These are phyloP conservation scores for Apiospora malaysiana DNA, from an alignment of 2,329 filamentous ascomycete genomes.

Conservation along the genomic window DNA sequence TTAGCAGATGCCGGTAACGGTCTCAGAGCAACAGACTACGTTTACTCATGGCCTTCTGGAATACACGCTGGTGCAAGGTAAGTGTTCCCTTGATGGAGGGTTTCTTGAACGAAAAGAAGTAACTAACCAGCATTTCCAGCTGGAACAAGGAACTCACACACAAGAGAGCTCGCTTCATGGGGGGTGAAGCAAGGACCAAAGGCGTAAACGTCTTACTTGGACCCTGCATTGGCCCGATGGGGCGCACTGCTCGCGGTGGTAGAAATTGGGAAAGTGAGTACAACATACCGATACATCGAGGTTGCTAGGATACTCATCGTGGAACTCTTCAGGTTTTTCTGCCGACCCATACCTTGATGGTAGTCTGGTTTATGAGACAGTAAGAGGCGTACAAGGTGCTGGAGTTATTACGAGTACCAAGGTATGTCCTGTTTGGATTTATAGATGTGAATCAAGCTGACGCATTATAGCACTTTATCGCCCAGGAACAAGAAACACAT, in stretches of 20 bases:
- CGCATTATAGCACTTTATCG: slow-evolving; percentile 68
- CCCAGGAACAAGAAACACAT: slow-evolving; percentile 70
- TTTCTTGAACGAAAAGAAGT: not conserved
- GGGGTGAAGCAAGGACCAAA: slow-evolving; percentile 67
- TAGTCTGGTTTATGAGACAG: slow-evolving; percentile 55
- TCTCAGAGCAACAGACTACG: slow-evolving; percentile 44
- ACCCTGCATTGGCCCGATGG: slow-evolving; percentile 64
- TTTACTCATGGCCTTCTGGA: slow-evolving; percentile 54
- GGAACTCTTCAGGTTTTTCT: slow-evolving; percentile 26
- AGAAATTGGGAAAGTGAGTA: slow-evolving; percentile 54
- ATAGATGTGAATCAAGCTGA: slow-evolving; percentile 45
- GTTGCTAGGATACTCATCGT: not conserved
- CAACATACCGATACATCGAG: not conserved
- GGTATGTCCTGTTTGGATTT: not conserved
- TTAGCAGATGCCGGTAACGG: slow-evolving; percentile 43
- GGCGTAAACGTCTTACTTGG: slow-evolving; percentile 73
- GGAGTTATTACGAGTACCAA: slow-evolving; percentile 36
- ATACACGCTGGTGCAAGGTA: slow-evolving; percentile 61
- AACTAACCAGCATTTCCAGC: slow-evolving; percentile 41
- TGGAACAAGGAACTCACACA: slow-evolving; percentile 70
- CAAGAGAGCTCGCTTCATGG: slow-evolving; percentile 68
- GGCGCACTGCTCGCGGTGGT: slow-evolving; percentile 56
- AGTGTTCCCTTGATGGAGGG: not conserved
- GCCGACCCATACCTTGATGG: slow-evolving; percentile 65
- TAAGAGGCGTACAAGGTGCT: slow-evolving; percentile 45